Conservation (phyloP, 139 green algal genomes). For the Raphidocelis subcapitata region DNA sequence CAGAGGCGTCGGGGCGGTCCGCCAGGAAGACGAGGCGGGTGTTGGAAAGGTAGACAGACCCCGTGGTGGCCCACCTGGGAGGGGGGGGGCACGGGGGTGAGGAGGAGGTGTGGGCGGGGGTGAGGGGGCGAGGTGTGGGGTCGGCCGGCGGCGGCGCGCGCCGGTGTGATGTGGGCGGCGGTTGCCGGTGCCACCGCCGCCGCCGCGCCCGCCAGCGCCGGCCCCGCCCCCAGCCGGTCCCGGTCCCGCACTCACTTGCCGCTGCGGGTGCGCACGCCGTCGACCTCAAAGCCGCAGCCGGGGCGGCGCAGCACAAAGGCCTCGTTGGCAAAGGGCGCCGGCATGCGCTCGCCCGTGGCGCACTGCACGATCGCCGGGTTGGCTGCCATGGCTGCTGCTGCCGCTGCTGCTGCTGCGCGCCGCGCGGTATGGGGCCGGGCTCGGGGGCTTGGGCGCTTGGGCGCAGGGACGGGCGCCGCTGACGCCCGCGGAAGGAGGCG, state of each 20-base stretch:
- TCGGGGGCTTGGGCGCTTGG: no score
- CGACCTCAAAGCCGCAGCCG: slow-evolving; percentile 57
- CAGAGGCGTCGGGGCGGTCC: slow-evolving; percentile 56
- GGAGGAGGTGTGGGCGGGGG: no score
- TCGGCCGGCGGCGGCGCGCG: no score
- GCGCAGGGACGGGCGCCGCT: no score
- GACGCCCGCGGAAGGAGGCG: no score
- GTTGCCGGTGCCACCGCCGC: no score
- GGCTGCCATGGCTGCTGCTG: slow-evolving; percentile 52
- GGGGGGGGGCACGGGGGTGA: neutral
- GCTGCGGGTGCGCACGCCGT: slow-evolving; percentile 51
- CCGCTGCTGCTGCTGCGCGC: no score
- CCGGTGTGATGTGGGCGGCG: no score
- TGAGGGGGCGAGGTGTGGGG: no score
- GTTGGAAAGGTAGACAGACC: slow-evolving; percentile 62
- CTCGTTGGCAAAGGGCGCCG: slow-evolving; percentile 66
- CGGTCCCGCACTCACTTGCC: slow-evolving; percentile 65
- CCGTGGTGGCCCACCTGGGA: slow-evolving; percentile 46
- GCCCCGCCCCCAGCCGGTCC: no score
- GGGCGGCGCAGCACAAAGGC: slow-evolving; percentile 54
- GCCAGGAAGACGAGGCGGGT: slow-evolving; percentile 80
- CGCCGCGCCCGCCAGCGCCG: no score
- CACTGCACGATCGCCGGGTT: slow-evolving; percentile 67
- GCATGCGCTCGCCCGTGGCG: slow-evolving; percentile 28
- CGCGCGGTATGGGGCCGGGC: no score